Evolutionary conservation across 2,329 filamentous ascomycete genomes (phyloP), one percentile per base, ranked within the genome.

Genomic region (Neonectria magnoliae): DNA sequence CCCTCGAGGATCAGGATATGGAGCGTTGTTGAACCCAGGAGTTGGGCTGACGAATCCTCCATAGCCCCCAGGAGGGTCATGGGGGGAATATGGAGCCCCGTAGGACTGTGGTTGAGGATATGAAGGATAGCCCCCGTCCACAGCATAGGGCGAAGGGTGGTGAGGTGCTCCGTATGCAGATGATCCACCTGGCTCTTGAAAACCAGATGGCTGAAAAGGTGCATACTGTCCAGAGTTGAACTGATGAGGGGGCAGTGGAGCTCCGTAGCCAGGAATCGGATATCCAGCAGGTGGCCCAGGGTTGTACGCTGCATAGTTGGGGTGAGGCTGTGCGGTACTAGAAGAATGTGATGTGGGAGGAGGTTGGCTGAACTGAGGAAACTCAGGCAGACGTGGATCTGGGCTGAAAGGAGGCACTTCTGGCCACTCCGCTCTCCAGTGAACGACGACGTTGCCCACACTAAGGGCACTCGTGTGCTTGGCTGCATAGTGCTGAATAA

Each of bases 401-500:
- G 87, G 84, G 68, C 88, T 84, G 77, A 95, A 95, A 0, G 91
- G 92, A n/a, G 91, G 86, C 31, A 87, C 81, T 68, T 89, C 87
- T 45, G 93, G 92, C 93, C 93, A 97, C 75, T 93, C 90, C 3
- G 92, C 87, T 76, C 90, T 88, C 93, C 93, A 97, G 73, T 91
- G 84, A 16, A 95, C 91, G 47, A 94, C 88, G 51, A 92, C 81
- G 71, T 87, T 93, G 53, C 91, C 92, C 60, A 86, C 78, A 76
- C 91, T 93, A 62, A 95, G 87, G 14, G 83, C 79, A 61, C 78
- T 88, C 47, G 92, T 94, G 75, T 96, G 93, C 76, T 95, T 96
- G 44, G 92, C 91, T 62, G 91, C 92, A 75, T 90, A 95, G 77
- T 97, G 93, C 75, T 96, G 93, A 50, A 95, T 87, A 29, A 95